Base-by-base conservation (phyloP, 2,329 filamentous ascomycete genomes). In the Pseudogymnoascus sp. region DNA sequence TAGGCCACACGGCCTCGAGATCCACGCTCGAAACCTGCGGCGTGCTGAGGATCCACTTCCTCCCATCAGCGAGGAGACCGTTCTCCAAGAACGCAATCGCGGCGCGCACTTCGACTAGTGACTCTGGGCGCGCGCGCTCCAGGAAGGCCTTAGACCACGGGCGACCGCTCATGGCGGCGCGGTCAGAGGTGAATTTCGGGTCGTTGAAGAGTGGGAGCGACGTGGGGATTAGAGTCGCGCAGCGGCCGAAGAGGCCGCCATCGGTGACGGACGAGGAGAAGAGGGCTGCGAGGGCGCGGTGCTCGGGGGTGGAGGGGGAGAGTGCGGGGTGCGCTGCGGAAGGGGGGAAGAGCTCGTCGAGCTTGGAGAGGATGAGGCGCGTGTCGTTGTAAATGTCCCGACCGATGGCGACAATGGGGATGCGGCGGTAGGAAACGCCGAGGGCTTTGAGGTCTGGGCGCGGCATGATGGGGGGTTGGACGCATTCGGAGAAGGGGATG, bases 341-440 rank as follows among this genome's bases (percentile, higher is more conserved):
- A 2, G 77, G 65, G 0, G 81, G 81, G 70, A 81, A 83, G 37
- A 81, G 74, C 1, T 75, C 68, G 68, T 90, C 85, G 1, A 91
- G 82, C 71, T 85, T 87, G 26, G 73, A 73, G 19, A 91, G 73
- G 68, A 91, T 90, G 21, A 90, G 80, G 2, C 85, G 83, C 2
- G 85, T 86, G 76, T 91, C 88, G 64, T 84, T 77, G 75, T 90
- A 91, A 45, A 91, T 75, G 69, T 89, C 83, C 5, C 82, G 78
- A 14, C 86, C 87, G 67, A 90, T 84, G 21, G 83, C 75, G 60
- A 91, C 74, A 60, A 91, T 70, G 1, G 88, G 88, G 63, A 90
- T 90, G 63, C 88, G 86, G 3, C 88, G 82, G 74, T 92, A 87
- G 6, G 78, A 75, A 62, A 90, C 78, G 26, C 85, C 86, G 12